Evolutionary conservation across 805 yeast genomes (phyloP).

Genomic region (Candida manassasensis): DNA sequence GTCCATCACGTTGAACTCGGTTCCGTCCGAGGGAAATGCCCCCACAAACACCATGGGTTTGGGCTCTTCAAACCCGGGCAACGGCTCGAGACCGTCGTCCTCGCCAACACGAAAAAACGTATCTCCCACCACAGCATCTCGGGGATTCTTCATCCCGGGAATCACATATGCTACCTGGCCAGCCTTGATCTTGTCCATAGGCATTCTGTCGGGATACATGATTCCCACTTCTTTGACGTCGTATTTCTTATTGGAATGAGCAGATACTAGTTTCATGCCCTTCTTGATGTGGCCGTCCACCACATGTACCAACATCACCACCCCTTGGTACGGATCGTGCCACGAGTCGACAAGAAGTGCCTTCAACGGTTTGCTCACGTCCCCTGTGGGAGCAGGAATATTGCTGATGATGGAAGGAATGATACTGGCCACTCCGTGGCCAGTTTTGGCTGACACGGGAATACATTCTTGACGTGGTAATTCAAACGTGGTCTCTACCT

Average conservation of each 20-base stretch:
- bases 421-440: conserved; percentile 70
- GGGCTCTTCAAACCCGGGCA: conserved; percentile 94
- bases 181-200: conserved; percentile 61
- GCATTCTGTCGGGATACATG: conserved; percentile 83
- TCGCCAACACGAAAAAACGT: conserved; percentile 67
- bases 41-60: conserved; percentile 99
- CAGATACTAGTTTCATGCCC: conserved; percentile 74
- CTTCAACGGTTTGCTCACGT: conserved; percentile 47
- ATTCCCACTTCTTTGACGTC: conserved; percentile 93
- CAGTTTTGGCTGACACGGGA: conserved; percentile 90
- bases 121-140: conserved; percentile 89
- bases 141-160: conserved; percentile 88
- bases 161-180: conserved; percentile 95
- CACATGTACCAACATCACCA: conserved; percentile 74
- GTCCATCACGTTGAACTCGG: conserved; percentile 82
- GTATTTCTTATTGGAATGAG: conserved; percentile 68
- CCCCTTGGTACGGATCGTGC: conserved; percentile 93
- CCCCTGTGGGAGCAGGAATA: conserved; percentile 76
- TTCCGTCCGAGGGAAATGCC: conserved; percentile 94
- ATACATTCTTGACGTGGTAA: conserved; percentile 68
- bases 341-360: conserved; percentile 93
- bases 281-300: conserved; percentile 76
- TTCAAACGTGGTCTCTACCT: conserved; percentile 81
- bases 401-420: conserved; percentile 77
- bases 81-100: conserved; percentile 56